A percentile compares a stretch with the other conserved stretches of the same genome.
These are phyloP conservation scores for Candida odintsovae DNA, from an alignment of 805 yeast genomes.

Conservation along the genomic window DNA sequence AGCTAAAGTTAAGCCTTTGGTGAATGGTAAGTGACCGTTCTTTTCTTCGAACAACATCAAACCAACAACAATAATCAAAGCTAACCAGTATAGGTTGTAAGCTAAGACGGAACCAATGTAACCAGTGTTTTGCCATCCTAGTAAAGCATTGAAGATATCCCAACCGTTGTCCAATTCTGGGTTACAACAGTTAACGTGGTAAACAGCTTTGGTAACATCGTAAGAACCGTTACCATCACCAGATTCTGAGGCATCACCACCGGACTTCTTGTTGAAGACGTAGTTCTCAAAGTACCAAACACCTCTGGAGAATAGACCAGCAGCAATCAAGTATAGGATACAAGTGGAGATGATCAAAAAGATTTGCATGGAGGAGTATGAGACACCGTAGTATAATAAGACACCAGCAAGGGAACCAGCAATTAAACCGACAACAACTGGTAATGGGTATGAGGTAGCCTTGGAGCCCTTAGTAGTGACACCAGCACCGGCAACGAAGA, in stretches of 20 bases:
- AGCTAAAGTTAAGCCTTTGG: constrained; percentile 40
- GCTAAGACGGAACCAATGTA: constrained; percentile 87
- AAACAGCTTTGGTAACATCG: constrained; percentile 70
- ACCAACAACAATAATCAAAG: constrained; percentile 45
- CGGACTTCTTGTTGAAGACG: constrained; percentile 57
- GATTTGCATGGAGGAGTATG: constrained; percentile 74
- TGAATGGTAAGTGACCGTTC: constrained; percentile 73
- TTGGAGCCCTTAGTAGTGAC: constrained; percentile 43
- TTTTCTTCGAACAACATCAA: constrained; percentile 81
- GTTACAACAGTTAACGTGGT: constrained; percentile 98
- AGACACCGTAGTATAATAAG: constrained; percentile 75
- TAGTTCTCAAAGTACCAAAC: constrained; percentile 83
- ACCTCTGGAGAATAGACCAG: constrained; percentile 91
- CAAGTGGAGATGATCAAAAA: constrained; percentile 86
- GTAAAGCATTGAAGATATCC: constrained; percentile 91
- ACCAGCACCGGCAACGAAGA: constrained; percentile 95
- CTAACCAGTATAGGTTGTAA: constrained; percentile 86
- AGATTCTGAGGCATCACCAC: constrained; percentile 92
- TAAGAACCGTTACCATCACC: constrained; percentile 97
- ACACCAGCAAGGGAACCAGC: constrained; percentile 74
- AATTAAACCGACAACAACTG: constrained; percentile 82
- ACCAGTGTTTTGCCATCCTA: constrained; percentile 98
- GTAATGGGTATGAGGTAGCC: constrained; percentile 84
- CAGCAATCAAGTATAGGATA: constrained; percentile 81
- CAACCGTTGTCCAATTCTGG: constrained; percentile 91